Conservation (phyloP, 2,329 filamentous ascomycete genomes). For the Lecanicillium sp. region DNA sequence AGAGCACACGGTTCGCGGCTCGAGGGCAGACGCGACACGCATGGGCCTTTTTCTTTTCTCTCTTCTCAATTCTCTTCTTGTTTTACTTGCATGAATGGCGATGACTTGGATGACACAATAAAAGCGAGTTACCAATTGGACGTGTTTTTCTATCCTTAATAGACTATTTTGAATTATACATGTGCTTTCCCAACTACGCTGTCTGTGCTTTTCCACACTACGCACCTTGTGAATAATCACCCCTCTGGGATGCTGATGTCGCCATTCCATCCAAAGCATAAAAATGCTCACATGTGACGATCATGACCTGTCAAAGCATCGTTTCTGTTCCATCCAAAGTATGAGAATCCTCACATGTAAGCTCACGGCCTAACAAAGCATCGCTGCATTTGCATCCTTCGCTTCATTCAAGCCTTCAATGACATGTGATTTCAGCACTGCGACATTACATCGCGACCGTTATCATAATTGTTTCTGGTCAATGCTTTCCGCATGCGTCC, state of each 20-base stretch:
- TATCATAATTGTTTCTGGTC: not conserved
- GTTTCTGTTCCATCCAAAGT: too few relatives aligned
- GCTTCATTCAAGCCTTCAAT: too few relatives aligned
- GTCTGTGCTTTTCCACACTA: too few relatives aligned
- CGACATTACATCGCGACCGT: not conserved
- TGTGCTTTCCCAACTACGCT: too few relatives aligned
- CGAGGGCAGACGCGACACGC: conserved; percentile 1
- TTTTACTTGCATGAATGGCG: conserved; percentile 14
- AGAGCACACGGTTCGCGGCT: not conserved
- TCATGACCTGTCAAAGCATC: too few relatives aligned
- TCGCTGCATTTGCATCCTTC: too few relatives aligned
- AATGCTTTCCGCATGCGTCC: not conserved
- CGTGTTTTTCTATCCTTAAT: conserved; percentile 13
- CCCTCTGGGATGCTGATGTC: too few relatives aligned
- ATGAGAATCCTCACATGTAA: too few relatives aligned
- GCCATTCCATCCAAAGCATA: too few relatives aligned
- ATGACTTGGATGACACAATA: conserved; percentile 16
- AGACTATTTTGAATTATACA: conserved; percentile 12
- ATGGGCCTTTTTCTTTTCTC: not conserved
- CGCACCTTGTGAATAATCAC: too few relatives aligned
- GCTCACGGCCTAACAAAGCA: too few relatives aligned
- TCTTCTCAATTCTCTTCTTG: not conserved
- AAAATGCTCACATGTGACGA: too few relatives aligned
- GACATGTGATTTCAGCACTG: not conserved
- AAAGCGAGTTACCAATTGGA: conserved; percentile 14